A percentile compares a stretch with the other conserved stretches of the same genome.
phyloP scores from a whole-genome alignment of 2,329 filamentous ascomycete species.

The Fusarium tjaetaba region DNA sequence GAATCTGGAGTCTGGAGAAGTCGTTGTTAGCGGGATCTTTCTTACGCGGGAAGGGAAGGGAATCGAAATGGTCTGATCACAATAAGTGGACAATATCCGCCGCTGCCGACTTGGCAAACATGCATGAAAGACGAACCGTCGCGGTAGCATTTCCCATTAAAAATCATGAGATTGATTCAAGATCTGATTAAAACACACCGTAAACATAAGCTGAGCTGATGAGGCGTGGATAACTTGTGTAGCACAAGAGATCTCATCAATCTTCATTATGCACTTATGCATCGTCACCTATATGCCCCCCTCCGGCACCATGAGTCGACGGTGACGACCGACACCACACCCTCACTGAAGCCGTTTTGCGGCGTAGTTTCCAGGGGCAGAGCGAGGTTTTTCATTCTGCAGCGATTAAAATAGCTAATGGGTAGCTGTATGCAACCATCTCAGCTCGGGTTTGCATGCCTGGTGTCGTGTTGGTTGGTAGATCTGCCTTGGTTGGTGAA shows the following conservation, averaged over 20 bases:
- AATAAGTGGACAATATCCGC: constrained; percentile 17
- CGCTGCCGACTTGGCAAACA: constrained; percentile 32
- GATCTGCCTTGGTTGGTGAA: not conserved
- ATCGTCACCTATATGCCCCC: not conserved
- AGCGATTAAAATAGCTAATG: constrained; percentile 5
- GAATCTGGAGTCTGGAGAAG: not conserved
- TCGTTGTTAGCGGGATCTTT: not conserved
- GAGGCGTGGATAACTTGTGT: not conserved
- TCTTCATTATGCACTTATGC: not conserved
- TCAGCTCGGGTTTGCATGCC: constrained; percentile 17
- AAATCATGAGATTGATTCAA: not conserved
- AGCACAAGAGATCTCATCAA: not conserved
- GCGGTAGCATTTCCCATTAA: not conserved
- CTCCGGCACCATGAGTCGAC: not conserved
- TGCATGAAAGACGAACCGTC: not conserved
- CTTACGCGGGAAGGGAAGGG: not conserved
- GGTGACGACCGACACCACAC: constrained; percentile 8
- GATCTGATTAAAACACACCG: not conserved
- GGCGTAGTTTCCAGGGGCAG: constrained; percentile 20
- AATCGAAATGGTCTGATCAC: constrained; percentile 13
- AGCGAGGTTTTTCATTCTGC: not conserved
- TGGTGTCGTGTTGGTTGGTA: not conserved
- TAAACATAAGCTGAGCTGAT: not conserved
- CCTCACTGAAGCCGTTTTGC: not conserved
- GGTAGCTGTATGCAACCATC: constrained; percentile 17